Conservation (phyloP, 805 yeast genomes). For the Saturnispora ahearnii region DNA sequence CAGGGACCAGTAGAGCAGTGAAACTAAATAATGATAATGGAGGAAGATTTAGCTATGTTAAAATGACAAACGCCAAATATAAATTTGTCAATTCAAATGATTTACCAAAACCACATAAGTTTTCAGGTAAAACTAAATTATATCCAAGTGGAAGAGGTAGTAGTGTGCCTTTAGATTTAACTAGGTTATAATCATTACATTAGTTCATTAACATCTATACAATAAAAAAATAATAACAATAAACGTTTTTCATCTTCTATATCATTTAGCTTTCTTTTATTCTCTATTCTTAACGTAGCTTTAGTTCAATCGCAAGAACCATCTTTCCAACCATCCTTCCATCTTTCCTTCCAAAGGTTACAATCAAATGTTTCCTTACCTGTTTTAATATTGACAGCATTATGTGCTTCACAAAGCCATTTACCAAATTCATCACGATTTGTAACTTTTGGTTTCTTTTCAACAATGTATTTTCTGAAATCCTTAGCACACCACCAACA, state of each 20-base stretch:
- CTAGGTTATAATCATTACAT: not conserved
- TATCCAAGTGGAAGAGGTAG: slow-evolving; percentile 96
- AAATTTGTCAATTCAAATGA: slow-evolving; percentile 57
- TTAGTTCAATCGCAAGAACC: slow-evolving; percentile 35
- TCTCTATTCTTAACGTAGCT: not conserved
- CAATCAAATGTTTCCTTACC: slow-evolving; percentile 87
- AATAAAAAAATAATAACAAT: not conserved
- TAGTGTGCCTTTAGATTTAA: slow-evolving; percentile 74
- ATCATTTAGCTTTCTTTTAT: not conserved
- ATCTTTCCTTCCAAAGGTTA: slow-evolving; percentile 80
- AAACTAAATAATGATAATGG: slow-evolving; percentile 12
- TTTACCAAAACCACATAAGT: slow-evolving; percentile 82
- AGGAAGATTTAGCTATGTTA: slow-evolving; percentile 23
- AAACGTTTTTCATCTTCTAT: not conserved
- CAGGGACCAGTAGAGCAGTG: slow-evolving; percentile 19
- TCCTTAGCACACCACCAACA: slow-evolving; percentile 92
- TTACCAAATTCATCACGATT: slow-evolving; percentile 72
- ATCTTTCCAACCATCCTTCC: slow-evolving; percentile 92
- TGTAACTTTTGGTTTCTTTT: slow-evolving; percentile 46
- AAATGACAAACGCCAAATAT: slow-evolving; percentile 67
- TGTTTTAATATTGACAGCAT: slow-evolving; percentile 77
- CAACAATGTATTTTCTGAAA: slow-evolving; percentile 52
- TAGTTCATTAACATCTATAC: not conserved
- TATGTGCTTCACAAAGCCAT: slow-evolving; percentile 96
- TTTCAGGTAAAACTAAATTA: slow-evolving; percentile 59